Conservation (phyloP, 805 yeast genomes). For the Candida rishiriensis region DNA sequence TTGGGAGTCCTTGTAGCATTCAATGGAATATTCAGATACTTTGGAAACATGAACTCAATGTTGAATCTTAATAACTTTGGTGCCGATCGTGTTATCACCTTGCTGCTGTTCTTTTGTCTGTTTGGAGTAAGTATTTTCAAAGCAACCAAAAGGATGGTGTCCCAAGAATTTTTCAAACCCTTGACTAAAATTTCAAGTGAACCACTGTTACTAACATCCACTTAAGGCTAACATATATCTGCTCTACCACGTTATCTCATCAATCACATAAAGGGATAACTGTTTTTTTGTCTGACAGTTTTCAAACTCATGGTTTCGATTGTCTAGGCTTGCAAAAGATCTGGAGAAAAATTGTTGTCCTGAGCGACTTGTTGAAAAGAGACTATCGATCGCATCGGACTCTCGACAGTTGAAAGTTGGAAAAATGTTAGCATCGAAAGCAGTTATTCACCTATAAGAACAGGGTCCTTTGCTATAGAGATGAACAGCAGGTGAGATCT, state of each 20-base stretch:
- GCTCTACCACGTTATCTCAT: conserved; percentile 1
- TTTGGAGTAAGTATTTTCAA: conserved; percentile 9
- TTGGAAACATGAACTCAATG: conserved; percentile 16
- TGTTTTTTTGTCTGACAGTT: too few species aligned
- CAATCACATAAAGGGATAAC: neutral
- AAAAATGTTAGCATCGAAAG: too few species aligned
- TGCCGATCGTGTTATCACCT: conserved; percentile 13
- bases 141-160: too few species aligned
- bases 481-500: too few species aligned
- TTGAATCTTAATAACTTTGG: conserved; percentile 11
- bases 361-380: too few species aligned
- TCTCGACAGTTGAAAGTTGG: too few species aligned
- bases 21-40: conserved; percentile 12
- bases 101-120: conserved; percentile 5
- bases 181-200: neutral
- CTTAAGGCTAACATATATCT: conserved; percentile 4
- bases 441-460: too few species aligned
- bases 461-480: too few species aligned
- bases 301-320: too few species aligned
- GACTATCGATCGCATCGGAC: too few species aligned
- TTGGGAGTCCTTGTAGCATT: conserved; percentile 6
- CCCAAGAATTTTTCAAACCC: neutral
- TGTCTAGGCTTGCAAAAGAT: too few species aligned
- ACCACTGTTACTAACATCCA: neutral
- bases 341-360: too few species aligned